These are phyloP conservation scores for Fusarium nurragi DNA, from an alignment of 2,329 filamentous ascomycete genomes.

Conservation along the genomic window DNA sequence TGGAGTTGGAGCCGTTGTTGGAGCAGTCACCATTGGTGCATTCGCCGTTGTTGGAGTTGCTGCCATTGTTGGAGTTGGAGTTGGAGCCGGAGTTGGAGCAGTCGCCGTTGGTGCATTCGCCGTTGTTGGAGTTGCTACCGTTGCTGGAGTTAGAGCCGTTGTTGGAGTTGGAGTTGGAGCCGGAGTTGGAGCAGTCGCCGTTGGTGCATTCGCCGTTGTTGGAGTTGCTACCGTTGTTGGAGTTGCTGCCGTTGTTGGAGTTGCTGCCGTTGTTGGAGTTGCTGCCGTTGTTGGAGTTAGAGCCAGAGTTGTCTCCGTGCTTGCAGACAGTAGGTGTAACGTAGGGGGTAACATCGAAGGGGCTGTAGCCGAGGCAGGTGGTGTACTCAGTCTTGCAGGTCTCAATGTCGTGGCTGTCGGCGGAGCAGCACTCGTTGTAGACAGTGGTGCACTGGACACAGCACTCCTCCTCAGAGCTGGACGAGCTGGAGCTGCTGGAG, in stretches of 20 bases:
- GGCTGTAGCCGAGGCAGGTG: constrained; percentile 28
- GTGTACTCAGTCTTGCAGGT: constrained; percentile 23
- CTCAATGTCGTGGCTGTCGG: constrained; percentile 15
- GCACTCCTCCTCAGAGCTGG: constrained; percentile 25
- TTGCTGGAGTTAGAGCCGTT: background rate
- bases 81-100: constrained; percentile 4
- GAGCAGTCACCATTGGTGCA: constrained; percentile 13
- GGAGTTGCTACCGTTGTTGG: background rate
- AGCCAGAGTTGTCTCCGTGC: constrained; percentile 1
- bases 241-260: background rate
- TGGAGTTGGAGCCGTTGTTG: constrained; percentile 1
- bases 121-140: background rate
- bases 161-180: background rate
- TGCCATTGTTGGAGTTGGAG: no score
- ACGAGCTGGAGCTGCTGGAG: background rate
- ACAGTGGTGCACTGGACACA: constrained; percentile 24
- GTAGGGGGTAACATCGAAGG: constrained; percentile 13
- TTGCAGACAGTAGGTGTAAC: constrained; percentile 34
- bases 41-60: background rate
- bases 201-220: background rate
- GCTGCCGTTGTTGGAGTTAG: background rate
- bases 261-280: background rate
- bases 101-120: background rate
- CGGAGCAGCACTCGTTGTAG: constrained; percentile 26
- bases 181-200: background rate